Conservation (phyloP, 495 filamentous ascomycete genomes). For the Daldinia childiae region DNA sequence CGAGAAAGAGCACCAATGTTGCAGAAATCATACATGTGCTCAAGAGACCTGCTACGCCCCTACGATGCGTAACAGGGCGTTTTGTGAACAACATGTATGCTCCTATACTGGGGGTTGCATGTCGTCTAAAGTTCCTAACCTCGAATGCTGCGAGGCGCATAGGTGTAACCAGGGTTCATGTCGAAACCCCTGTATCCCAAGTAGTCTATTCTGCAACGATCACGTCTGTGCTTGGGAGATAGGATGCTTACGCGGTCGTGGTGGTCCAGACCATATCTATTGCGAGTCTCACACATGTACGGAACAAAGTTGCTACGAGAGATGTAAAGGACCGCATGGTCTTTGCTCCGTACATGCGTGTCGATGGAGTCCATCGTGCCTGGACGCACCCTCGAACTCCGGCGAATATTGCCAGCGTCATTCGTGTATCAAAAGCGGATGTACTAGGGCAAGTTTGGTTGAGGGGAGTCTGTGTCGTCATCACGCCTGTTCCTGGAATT, state of each 20-base stretch:
- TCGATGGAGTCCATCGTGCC: slow-evolving; percentile 27
- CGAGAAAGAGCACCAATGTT: slow-evolving; percentile 28
- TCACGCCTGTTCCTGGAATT: slow-evolving; percentile 36
- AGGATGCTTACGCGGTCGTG: slow-evolving; percentile 26
- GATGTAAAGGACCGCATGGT: slow-evolving; percentile 26
- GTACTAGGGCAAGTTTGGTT: slow-evolving; percentile 25
- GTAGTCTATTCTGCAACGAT: slow-evolving; percentile 31
- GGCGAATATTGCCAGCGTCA: slow-evolving; percentile 31
- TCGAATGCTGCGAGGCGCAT: slow-evolving; percentile 24
- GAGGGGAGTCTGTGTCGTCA: slow-evolving; percentile 29
- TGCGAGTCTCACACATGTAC: slow-evolving; percentile 36
- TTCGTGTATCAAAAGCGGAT: slow-evolving; percentile 26
- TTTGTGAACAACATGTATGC: slow-evolving; percentile 33
- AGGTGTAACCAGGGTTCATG: slow-evolving; percentile 22
- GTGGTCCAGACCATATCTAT: slow-evolving; percentile 24
- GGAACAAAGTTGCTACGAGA: slow-evolving; percentile 11
- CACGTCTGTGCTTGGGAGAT: slow-evolving; percentile 34
- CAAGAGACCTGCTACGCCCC: slow-evolving; percentile 26
- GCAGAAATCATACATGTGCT: slow-evolving; percentile 29
- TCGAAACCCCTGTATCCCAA: slow-evolving; percentile 13
- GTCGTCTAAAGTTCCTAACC: slow-evolving; percentile 10
- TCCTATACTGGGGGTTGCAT: slow-evolving; percentile 24
- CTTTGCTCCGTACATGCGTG: slow-evolving; percentile 35
- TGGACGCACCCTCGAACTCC: slow-evolving; percentile 11
- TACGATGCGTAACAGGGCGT: slow-evolving; percentile 20